Base-by-base conservation (phyloP, 257 asterid species). In the Orobanche coerulescens region DNA sequence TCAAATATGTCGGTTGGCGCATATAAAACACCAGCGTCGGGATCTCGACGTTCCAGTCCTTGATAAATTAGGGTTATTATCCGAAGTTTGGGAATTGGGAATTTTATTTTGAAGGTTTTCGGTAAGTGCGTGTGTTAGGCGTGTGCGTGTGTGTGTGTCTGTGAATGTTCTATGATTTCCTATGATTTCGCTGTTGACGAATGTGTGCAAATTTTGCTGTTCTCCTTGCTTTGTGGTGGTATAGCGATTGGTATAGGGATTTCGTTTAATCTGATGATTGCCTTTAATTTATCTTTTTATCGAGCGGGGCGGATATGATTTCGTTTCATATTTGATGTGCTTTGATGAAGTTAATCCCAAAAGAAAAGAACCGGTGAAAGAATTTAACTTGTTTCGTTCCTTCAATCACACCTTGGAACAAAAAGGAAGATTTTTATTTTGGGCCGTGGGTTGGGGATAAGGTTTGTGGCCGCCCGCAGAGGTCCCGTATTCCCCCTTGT, bases 1-100 rank as follows among this genome's bases (percentile, higher is more conserved):
- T 71, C 3, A 15, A 26, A 46, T 71, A 65, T 20, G 65, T 61
- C 74, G 64, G 69, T 71, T 61, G 16, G 18, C 19, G 22, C 14
- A 31, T 65, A 71, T 68, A 74, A 68, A 52, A 3, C 0, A 1
- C 42, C 46, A 31, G n/a, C n/a, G n/a, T 15, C 63, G 51, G 61
- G 75, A 73, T 73, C 52, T 26, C 44, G 1, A 0, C 18, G 2
- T 1, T 6, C 34, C 74, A 46, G 68, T 60, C 66, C 72, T 65
- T 10, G n/a, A 12, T 12, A 52, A 22, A 16, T 67, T 72, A 80
- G 82, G 86, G 80, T 72, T 71, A 68, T 64, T 3, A 33, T 56
- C 34, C 33, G 56, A 33, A 54, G 36, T 65, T 61, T 33, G 70
- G 65, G 62, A 47, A 48, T 61, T 33, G 70, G 65, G 62, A 47